These are phyloP conservation scores for Mycena citricolor DNA, from an alignment of 1,284 basidiomycete genomes.

Conservation along the genomic window DNA sequence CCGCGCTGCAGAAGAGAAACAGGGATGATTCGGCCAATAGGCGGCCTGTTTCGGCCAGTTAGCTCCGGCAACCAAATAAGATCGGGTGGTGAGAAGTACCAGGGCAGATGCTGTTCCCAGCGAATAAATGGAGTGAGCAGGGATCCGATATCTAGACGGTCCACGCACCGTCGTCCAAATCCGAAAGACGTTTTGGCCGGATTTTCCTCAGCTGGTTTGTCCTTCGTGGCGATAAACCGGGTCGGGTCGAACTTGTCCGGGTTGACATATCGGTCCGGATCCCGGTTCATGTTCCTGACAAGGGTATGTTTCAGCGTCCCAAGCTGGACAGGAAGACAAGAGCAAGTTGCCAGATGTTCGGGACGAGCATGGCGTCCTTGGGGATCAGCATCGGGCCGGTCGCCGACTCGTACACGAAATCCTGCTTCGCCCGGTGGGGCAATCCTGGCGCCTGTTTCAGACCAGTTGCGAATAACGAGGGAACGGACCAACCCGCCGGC, in stretches of 20 bases:
- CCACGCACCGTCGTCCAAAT: conserved; percentile 25
- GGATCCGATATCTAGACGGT: too few species aligned
- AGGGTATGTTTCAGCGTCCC: not conserved
- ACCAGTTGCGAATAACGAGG: too few species aligned
- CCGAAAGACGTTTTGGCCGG: conserved; percentile 27
- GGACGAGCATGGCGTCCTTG: conserved; percentile 24
- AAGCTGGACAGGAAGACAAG: conserved; percentile 8
- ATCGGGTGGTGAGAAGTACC: not conserved
- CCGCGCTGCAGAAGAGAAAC: conserved; percentile 25
- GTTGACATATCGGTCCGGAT: conserved; percentile 25
- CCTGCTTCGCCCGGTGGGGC: conserved; percentile 25
- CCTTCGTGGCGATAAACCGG: conserved; percentile 21
- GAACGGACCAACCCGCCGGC: too few species aligned
- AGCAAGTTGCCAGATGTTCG: conserved; percentile 29
- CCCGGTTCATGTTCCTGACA: conserved; percentile 27
- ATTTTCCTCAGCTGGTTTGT: conserved; percentile 26
- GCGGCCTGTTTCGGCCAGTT: too few species aligned
- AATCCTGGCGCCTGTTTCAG: too few species aligned
- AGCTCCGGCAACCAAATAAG: not conserved
- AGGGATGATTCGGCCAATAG: conserved; percentile 26
- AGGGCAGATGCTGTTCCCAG: too few species aligned
- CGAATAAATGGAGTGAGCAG: not conserved
- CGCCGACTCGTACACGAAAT: conserved; percentile 25
- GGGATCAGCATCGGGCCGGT: conserved; percentile 24
- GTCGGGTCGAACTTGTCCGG: conserved; percentile 26